Percentiles rank a stretch among this genome's conserved stretches.
Conservation (phyloP, 495 filamentous ascomycete species). For the Neurospora sp. region DNA sequence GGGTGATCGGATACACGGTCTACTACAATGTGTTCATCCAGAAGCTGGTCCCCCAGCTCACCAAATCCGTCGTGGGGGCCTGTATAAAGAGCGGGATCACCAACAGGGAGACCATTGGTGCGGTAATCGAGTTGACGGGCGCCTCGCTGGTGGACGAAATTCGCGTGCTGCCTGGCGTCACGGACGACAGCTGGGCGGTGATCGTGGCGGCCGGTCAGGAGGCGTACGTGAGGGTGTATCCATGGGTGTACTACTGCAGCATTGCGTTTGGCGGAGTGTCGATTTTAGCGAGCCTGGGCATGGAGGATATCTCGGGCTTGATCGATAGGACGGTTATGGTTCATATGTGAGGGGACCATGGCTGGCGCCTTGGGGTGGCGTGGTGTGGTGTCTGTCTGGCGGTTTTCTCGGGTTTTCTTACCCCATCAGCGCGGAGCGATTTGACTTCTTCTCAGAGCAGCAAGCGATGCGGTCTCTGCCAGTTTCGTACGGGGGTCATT, state of each 20-base stretch:
- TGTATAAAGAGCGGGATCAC: slow-evolving; percentile 48
- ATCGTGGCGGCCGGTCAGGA: slow-evolving; percentile 53
- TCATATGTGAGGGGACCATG: slow-evolving; percentile 35
- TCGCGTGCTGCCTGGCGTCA: slow-evolving; percentile 46
- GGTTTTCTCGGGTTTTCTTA: not conserved
- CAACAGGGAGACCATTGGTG: slow-evolving; percentile 25
- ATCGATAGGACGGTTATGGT: slow-evolving; percentile 63
- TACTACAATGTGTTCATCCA: slow-evolving; percentile 69
- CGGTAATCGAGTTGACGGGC: slow-evolving; percentile 48
- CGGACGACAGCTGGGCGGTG: slow-evolving; percentile 41
- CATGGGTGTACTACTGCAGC: slow-evolving; percentile 57
- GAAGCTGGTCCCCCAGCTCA: slow-evolving; percentile 48
- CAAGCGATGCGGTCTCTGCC: not conserved
- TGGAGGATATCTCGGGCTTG: slow-evolving; percentile 55
- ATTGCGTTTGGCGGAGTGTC: slow-evolving; percentile 56
- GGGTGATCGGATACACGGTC: slow-evolving; percentile 59
- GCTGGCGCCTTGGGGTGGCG: not conserved
- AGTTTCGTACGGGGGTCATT: not conserved
- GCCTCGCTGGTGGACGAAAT: slow-evolving; percentile 45
- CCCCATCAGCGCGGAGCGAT: not conserved
- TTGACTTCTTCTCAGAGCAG: not conserved
- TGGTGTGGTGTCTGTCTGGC: not conserved
- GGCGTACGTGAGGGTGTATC: slow-evolving; percentile 54
- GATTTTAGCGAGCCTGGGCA: slow-evolving; percentile 51
- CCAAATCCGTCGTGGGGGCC: slow-evolving; percentile 41